phyloP scores from a whole-genome alignment of 2,329 filamentous ascomycete species.

The Ophiostoma himal-ulmi region DNA sequence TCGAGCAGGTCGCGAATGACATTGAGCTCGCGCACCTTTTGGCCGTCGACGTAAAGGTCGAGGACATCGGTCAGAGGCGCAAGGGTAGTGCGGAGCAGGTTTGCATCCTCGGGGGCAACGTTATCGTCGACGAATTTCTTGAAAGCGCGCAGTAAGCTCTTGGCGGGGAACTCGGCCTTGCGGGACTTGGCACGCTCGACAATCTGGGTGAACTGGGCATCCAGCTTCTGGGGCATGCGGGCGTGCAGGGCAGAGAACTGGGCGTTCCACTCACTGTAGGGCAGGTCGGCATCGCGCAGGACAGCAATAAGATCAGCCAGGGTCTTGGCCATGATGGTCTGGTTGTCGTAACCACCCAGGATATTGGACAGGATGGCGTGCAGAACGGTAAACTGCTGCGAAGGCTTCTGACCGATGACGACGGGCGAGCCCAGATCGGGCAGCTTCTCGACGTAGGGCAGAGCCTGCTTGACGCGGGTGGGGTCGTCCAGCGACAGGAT shows the following conservation, averaged over 20 bases:
- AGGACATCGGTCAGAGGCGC: constrained; percentile 73
- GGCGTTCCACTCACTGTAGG: constrained; percentile 93
- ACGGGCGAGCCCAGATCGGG: constrained; percentile 81
- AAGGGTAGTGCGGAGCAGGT: constrained; percentile 66
- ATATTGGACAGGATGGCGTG: constrained; percentile 79
- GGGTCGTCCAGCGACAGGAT: constrained; percentile 94
- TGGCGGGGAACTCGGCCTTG: constrained; percentile 83
- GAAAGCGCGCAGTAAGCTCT: constrained; percentile 76
- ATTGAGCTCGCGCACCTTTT: constrained; percentile 83
- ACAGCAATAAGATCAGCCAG: constrained; percentile 87
- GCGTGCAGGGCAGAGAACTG: constrained; percentile 96
- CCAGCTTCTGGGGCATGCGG: constrained; percentile 92
- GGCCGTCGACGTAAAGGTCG: constrained; percentile 73
- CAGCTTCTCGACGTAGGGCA: constrained; percentile 86
- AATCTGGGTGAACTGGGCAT: constrained; percentile 72
- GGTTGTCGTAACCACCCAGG: constrained; percentile 90
- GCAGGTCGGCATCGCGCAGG: constrained; percentile 80
- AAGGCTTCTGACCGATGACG: constrained; percentile 82
- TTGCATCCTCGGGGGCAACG: constrained; percentile 64
- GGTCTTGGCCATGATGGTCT: constrained; percentile 84
- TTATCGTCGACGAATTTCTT: constrained; percentile 86
- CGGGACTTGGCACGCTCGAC: constrained; percentile 77
- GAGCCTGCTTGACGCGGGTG: constrained; percentile 90
- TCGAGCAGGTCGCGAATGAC: constrained; percentile 76
- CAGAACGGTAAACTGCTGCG: constrained; percentile 76